A percentile compares a stretch with the other conserved stretches of the same genome.
Evolutionary conservation across 805 yeast species (phyloP).

Genomic region (Ogataea paradorogensis): DNA sequence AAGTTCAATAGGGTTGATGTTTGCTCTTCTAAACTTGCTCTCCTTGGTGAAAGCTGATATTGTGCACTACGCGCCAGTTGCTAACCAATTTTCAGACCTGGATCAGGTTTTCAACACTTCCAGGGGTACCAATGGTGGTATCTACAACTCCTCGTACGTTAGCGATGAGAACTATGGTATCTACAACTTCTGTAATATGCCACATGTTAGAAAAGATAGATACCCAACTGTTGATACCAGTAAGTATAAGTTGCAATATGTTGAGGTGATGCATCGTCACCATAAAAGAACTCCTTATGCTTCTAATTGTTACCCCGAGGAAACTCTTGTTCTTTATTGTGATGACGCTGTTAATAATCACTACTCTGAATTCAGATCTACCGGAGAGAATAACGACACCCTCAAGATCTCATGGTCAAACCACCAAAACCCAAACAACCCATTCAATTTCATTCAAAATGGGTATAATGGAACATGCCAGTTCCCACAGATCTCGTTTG

Average conservation of each 20-base stretch:
- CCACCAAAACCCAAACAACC: conserved; percentile 30
- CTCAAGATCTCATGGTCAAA: conserved; percentile 21
- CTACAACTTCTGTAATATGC: conserved; percentile 46
- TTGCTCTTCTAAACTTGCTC: not conserved
- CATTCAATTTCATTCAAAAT: conserved; percentile 22
- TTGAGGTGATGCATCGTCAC: conserved; percentile 43
- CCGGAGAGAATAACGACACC: conserved; percentile 8
- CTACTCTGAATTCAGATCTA: conserved; percentile 21
- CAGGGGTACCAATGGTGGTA: conserved; percentile 28
- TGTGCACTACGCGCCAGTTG: conserved; percentile 17
- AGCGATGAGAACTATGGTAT: conserved; percentile 31
- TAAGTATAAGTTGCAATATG: conserved; percentile 33
- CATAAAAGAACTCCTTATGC: conserved; percentile 43
- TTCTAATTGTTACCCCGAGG: conserved; percentile 35
- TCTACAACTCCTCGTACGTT: conserved; percentile 24
- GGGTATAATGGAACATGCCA: conserved; percentile 35
- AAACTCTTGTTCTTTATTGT: conserved; percentile 28
- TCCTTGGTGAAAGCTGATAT: conserved; percentile 1
- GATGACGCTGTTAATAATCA: conserved; percentile 30
- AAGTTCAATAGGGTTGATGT: not conserved
- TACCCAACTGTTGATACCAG: conserved; percentile 22
- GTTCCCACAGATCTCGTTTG: conserved; percentile 39
- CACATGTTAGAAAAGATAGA: conserved; percentile 37
- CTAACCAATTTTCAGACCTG: conserved; percentile 20
- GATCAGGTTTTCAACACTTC: conserved; percentile 23